These are phyloP conservation scores for Phytophthora fragariaefolia DNA, from an alignment of 352 stramenopile species.

Conservation along the genomic window DNA sequence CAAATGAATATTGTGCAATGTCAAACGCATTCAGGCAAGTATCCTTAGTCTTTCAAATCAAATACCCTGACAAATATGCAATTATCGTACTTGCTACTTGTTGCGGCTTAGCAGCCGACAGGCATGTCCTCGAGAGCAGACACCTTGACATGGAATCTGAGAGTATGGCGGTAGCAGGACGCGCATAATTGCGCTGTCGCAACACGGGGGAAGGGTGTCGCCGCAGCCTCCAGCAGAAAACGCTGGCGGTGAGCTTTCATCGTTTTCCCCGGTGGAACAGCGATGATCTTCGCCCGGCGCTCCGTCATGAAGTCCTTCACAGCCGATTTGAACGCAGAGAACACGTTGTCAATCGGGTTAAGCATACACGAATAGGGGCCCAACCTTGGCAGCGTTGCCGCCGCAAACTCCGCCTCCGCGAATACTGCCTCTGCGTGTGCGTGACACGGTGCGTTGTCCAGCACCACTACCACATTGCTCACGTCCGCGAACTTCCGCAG, in stretches of 20 bases:
- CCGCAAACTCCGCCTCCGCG: not conserved
- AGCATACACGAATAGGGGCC: not conserved
- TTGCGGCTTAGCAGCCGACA: not conserved
- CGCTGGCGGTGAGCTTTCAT: not conserved
- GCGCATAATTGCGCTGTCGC: not conserved
- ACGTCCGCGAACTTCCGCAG: not conserved
- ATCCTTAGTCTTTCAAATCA: not conserved
- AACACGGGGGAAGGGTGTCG: not conserved
- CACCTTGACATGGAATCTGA: not conserved
- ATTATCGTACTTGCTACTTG: not conserved
- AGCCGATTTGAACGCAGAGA: not conserved
- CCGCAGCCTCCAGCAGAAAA: not conserved
- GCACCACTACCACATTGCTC: slow-evolving; percentile 4
- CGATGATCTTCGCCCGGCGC: not conserved
- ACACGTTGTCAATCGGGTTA: slow-evolving; percentile 1
- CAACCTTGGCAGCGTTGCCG: not conserved
- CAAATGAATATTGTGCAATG: not conserved
- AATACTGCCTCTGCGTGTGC: not conserved
- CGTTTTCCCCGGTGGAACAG: not conserved
- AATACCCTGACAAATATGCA: not conserved
- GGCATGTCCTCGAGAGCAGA: not conserved
- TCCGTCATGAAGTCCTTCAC: not conserved
- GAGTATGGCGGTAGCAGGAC: not conserved
- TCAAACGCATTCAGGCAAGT: not conserved
- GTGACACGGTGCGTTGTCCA: slow-evolving; percentile 7